phyloP scores from a whole-genome alignment of 768 basidiomycete species.

The Naematelia aurantialba region DNA sequence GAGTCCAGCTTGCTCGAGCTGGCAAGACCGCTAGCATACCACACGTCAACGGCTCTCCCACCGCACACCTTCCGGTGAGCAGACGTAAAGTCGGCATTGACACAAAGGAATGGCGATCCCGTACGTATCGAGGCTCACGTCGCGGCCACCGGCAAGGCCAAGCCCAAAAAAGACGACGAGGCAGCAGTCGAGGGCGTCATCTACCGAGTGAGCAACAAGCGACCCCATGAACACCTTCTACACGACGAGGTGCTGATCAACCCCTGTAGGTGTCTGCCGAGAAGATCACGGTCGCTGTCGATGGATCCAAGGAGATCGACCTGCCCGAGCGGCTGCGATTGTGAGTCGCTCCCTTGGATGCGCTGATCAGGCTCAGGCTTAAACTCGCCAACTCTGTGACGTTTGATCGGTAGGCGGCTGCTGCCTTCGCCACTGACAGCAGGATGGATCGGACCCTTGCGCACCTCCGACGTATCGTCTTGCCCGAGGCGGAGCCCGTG shows the following conservation, averaged over 20 bases:
- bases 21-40: slow-evolving; percentile 75
- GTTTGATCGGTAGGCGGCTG: slow-evolving; percentile 61
- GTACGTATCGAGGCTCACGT: slow-evolving; percentile 76
- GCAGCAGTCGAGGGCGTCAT: slow-evolving; percentile 70
- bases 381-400: slow-evolving; percentile 92
- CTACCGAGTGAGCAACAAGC: slow-evolving; percentile 60
- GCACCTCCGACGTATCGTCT: slow-evolving; percentile 58
- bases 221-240: not conserved
- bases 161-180: slow-evolving; percentile 51
- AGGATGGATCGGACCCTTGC: slow-evolving; percentile 86
- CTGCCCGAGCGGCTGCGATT: slow-evolving; percentile 79
- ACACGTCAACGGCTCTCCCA: slow-evolving; percentile 66
- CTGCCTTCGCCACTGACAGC: not conserved
- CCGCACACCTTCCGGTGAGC: slow-evolving; percentile 76
- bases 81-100: not conserved
- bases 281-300: slow-evolving; percentile 73
- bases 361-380: slow-evolving; percentile 51
- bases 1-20: slow-evolving; percentile 84
- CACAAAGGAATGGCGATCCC: slow-evolving; percentile 73
- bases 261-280: slow-evolving; percentile 67
- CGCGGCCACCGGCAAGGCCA: slow-evolving; percentile 48
- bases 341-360: slow-evolving; percentile 14
- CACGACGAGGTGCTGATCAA: not conserved
- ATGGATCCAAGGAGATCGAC: slow-evolving; percentile 62
- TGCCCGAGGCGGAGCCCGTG: slow-evolving; percentile 19